These are phyloP conservation scores for Colletotrichum sp. DNA, from an alignment of 2,329 filamentous ascomycete genomes.

Conservation along the genomic window DNA sequence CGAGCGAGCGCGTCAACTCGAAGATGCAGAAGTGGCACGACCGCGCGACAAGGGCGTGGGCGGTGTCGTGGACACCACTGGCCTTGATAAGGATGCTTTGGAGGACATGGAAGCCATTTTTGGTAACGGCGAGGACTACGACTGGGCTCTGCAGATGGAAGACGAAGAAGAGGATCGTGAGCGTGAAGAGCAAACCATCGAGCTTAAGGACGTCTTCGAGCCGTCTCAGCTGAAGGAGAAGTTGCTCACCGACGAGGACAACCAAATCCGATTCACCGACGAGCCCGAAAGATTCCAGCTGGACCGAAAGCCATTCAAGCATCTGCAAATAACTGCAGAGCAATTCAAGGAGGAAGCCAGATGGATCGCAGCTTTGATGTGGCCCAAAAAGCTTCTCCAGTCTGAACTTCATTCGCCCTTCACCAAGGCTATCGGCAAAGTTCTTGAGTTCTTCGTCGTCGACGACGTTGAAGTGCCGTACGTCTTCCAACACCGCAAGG, in stretches of 20 bases:
- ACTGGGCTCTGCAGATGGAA: constrained; percentile 90
- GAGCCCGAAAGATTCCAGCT: constrained; percentile 95
- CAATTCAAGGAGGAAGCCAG: constrained; percentile 88
- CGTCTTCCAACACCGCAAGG: constrained; percentile 97
- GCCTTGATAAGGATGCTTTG: constrained; percentile 88
- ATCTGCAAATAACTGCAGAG: constrained; percentile 79
- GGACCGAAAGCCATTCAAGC: constrained; percentile 85
- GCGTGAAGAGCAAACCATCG: constrained; percentile 81
- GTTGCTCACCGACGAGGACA: constrained; percentile 94
- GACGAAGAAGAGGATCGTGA: constrained; percentile 82
- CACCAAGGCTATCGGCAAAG: constrained; percentile 85
- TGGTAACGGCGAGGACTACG: constrained; percentile 93
- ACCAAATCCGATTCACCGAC: constrained; percentile 85
- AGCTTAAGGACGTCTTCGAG: constrained; percentile 98
- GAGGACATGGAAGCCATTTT: constrained; percentile 94
- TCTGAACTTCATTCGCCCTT: constrained; percentile 81
- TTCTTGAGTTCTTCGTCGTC: constrained; percentile 92
- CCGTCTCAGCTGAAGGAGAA: constrained; percentile 93
- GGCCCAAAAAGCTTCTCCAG: constrained; percentile 82
- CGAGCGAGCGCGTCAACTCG: constrained; percentile 74
- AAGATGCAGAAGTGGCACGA: constrained; percentile 88
- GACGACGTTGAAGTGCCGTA: constrained; percentile 97
- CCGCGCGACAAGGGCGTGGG: constrained; percentile 74
- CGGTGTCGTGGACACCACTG: constrained; percentile 77
- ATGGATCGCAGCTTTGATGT: constrained; percentile 91